Percentiles rank a stretch among this genome's conserved stretches.
Evolutionary conservation across 306 rosid species (phyloP).

Genomic region (Sphenostylis stenocarpa): DNA sequence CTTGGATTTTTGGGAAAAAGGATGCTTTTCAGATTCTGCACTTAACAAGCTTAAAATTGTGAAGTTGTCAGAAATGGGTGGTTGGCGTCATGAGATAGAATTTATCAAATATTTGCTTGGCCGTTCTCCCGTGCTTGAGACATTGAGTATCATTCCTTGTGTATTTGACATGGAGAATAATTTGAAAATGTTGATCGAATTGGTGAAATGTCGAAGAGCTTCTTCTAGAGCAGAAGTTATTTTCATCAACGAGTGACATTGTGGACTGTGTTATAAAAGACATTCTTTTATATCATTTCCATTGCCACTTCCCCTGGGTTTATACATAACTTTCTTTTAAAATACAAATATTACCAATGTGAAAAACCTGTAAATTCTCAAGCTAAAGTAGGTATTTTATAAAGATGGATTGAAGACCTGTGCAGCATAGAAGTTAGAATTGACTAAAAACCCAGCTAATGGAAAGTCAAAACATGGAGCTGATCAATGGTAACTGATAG

Average conservation of each 20-base stretch:
- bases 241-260: slow-evolving; percentile 49
- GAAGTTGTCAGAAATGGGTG: slow-evolving; percentile 72
- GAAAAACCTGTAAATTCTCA: slow-evolving; percentile 18
- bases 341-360: background rate
- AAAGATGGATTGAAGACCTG: background rate
- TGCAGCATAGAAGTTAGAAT: background rate
- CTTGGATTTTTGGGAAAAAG: slow-evolving; percentile 73
- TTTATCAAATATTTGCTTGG: slow-evolving; percentile 71
- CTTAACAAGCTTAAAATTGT: slow-evolving; percentile 61
- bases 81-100: slow-evolving; percentile 78
- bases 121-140: slow-evolving; percentile 69
- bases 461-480: background rate
- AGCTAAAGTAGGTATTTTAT: background rate
- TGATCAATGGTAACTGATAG: background rate
- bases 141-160: slow-evolving; percentile 58
- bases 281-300: slow-evolving; percentile 14
- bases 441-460: background rate
- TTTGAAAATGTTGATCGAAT: slow-evolving; percentile 60
- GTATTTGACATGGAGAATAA: slow-evolving; percentile 45
- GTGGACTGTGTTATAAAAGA: slow-evolving; percentile 11
- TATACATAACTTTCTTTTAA: background rate
- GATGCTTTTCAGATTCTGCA: slow-evolving; percentile 44
- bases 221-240: slow-evolving; percentile 68
- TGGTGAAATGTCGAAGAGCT: slow-evolving; percentile 75
- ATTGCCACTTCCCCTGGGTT: slow-evolving; percentile 14